These are phyloP conservation scores for Mycena alexandri DNA, from an alignment of 768 basidiomycete genomes.

Conservation along the genomic window DNA sequence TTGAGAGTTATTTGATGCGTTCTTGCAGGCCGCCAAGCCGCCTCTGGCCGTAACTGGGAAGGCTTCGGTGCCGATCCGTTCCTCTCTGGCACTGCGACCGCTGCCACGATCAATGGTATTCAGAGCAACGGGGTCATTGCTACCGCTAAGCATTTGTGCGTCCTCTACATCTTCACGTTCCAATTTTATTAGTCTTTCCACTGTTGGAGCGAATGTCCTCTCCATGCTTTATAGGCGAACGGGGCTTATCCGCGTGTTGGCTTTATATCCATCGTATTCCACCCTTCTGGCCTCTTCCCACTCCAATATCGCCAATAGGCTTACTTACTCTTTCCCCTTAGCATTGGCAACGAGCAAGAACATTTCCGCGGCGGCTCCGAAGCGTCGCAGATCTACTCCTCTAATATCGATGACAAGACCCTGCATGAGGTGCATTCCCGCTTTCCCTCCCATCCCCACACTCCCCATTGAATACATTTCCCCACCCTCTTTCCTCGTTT, in stretches of 20 bases:
- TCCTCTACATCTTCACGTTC: background rate
- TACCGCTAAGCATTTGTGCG: slow-evolving; percentile 49
- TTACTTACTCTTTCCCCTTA: background rate
- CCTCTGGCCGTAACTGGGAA: slow-evolving; percentile 61
- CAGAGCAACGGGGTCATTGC: slow-evolving; percentile 55
- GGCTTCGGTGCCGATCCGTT: slow-evolving; percentile 60
- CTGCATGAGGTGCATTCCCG: slow-evolving; percentile 45
- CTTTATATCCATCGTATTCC: no score
- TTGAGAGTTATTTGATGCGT: no score
- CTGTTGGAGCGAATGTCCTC: no score
- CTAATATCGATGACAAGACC: slow-evolving; percentile 58
- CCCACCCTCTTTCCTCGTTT: slow-evolving; percentile 40
- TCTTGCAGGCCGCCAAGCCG: slow-evolving; percentile 23
- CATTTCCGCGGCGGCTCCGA: slow-evolving; percentile 38
- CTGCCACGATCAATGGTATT: slow-evolving; percentile 54
- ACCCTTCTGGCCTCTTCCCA: no score
- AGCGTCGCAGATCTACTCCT: slow-evolving; percentile 36
- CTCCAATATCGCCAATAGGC: no score
- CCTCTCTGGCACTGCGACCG: slow-evolving; percentile 54
- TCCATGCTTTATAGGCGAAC: no score
- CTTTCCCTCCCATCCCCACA: no score
- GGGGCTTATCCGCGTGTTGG: no score
- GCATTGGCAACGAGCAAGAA: slow-evolving; percentile 43
- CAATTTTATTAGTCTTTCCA: no score
- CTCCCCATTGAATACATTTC: background rate